Base-by-base conservation (phyloP, 179 eudicot genomes). In the Heliamphora pulchella region DNA sequence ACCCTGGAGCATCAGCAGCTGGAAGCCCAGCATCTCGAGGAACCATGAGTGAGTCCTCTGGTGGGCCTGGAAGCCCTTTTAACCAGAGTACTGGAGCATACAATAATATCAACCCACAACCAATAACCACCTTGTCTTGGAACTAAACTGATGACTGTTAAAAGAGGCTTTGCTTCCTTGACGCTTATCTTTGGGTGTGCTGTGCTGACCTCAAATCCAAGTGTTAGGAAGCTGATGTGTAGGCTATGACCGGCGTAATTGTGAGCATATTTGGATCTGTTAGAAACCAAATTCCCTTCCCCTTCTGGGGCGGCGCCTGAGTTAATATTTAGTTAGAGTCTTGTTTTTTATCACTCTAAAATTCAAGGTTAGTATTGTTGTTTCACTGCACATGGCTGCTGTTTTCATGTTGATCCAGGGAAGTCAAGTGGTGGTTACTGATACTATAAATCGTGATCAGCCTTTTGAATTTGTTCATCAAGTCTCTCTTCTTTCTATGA, bases 21-120 rank as follows among this genome's bases (percentile, higher is more conserved):
- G 81, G 85, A 14, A 82, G 88, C 46, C 90, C 93, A 39, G 81
- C 85, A 41, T 90, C 91, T 10, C 89, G 82, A 50, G 93, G 86
- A 5, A 82, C 78, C 20, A 77, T 86, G 7, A 90, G 88, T 46
- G 96, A 87, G 53, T 87, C 89, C 44, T 90, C 96, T 46, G 94
- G 90, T 48, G 87, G 85, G 22, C 84, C 81, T 4, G 82, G 71
- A 64, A 89, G 84, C 82, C 91, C 85, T 13, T 20, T 80, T 17
- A 85, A 86, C 63, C 78, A 83, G 53, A 71, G 66, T 54, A 81
- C 83, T 14, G 88, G 86, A 39, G 82, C 86, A 2, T 81, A 53
- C 67, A 81, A 81, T 74, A 66, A 80, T 62, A 63, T 15, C 20
- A 63, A 5, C 78, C 53, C 64, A 39, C 76, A 68, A 58, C 55